These are phyloP conservation scores for Daldinia sp. DNA, from an alignment of 2,329 filamentous ascomycete genomes.

Conservation along the genomic window DNA sequence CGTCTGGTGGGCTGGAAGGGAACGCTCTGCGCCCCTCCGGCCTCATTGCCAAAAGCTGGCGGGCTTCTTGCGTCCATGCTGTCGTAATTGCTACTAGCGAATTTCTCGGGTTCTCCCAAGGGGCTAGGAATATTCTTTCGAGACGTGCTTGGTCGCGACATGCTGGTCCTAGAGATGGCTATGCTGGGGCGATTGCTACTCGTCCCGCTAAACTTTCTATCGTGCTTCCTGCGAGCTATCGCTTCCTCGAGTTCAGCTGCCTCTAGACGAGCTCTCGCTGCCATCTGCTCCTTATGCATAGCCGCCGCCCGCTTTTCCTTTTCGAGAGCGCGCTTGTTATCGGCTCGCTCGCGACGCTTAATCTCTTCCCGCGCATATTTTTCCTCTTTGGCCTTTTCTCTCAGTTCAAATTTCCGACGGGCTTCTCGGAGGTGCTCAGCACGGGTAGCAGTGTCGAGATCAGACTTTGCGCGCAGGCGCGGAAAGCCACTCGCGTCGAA, in stretches of 20 bases:
- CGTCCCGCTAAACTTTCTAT: conserved; percentile 49
- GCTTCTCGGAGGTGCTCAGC: conserved; percentile 70
- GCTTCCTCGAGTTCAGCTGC: conserved; percentile 51
- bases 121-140: conserved; percentile 44
- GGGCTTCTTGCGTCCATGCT: conserved; percentile 51
- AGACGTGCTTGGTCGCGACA: conserved; percentile 47
- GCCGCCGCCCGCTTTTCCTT: conserved; percentile 60
- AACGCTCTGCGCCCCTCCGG: conserved; percentile 57
- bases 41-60: conserved; percentile 50
- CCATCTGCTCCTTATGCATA: conserved; percentile 61
- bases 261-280: conserved; percentile 57
- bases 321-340: conserved; percentile 66
- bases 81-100: conserved; percentile 62
- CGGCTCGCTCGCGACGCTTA: conserved; percentile 68
- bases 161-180: conserved; percentile 47
- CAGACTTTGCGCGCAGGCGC: conserved; percentile 70
- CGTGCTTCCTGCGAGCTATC: conserved; percentile 48
- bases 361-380: conserved; percentile 71
- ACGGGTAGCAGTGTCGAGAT: conserved; percentile 67
- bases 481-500: conserved; percentile 67
- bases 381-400: conserved; percentile 71
- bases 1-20: conserved; percentile 58
- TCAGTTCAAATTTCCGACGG: conserved; percentile 72
- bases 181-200: conserved; percentile 51
- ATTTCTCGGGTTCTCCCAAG: conserved; percentile 57